These are phyloP conservation scores for Globisporangium yorkense DNA, from an alignment of 352 stramenopile genomes.

Conservation along the genomic window DNA sequence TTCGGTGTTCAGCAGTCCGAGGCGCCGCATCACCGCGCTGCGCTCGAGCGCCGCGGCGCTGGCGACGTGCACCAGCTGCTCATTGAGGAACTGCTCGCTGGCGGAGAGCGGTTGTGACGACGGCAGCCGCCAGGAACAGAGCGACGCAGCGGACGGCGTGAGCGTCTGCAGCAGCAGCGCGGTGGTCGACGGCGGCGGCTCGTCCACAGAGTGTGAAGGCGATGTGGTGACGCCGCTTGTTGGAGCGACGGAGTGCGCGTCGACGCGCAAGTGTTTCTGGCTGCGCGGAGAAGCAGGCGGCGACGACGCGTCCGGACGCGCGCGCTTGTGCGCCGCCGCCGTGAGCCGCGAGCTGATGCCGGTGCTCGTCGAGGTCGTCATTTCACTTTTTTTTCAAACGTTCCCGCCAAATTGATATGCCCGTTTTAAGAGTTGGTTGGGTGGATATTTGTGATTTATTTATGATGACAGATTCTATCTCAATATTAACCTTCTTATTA, in stretches of 20 bases:
- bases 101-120: slow-evolving; percentile 27
- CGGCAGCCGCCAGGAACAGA: slow-evolving; percentile 42
- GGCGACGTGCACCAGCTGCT: slow-evolving; percentile 54
- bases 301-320: neutral
- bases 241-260: neutral
- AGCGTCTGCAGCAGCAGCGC: slow-evolving; percentile 8
- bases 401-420: neutral
- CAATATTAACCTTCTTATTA: no score
- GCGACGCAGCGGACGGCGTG: slow-evolving; percentile 1
- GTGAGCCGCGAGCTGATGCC: neutral
- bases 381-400: neutral
- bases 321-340: neutral
- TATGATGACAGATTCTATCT: no score
- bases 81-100: slow-evolving; percentile 56
- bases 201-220: neutral
- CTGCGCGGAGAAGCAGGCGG: neutral
- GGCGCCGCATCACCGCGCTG: neutral
- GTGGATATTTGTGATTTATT: no score
- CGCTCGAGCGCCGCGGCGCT: slow-evolving; percentile 6
- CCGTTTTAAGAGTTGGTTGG: no score
- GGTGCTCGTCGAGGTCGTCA: neutral
- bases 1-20: slow-evolving; percentile 2
- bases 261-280: neutral
- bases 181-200: neutral
- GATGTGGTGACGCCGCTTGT: neutral